Evolutionary conservation across 495 filamentous ascomycete genomes (phyloP).

Genomic region (Penicillium herquei): DNA sequence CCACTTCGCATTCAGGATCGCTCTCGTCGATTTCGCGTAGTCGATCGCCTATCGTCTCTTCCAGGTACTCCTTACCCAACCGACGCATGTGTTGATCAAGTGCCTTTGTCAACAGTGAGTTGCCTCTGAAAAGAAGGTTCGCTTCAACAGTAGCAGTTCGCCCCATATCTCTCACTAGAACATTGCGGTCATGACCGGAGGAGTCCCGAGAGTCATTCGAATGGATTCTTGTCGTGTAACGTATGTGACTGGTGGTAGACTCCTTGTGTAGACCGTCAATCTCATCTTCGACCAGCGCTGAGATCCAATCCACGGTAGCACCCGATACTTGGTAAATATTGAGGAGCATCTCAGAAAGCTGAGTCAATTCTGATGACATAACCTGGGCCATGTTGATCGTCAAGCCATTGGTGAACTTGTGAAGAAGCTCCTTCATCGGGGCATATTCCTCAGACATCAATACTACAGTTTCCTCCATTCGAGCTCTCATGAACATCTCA

Average conservation of each 20-base stretch:
- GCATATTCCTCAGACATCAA: slow-evolving; percentile 84
- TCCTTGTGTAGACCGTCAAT: slow-evolving; percentile 92
- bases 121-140: slow-evolving; percentile 93
- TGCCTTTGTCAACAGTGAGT: slow-evolving; percentile 90
- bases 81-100: slow-evolving; percentile 95
- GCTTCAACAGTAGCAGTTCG: slow-evolving; percentile 68
- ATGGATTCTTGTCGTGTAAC: slow-evolving; percentile 74
- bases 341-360: slow-evolving; percentile 81
- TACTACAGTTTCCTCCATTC: slow-evolving; percentile 83
- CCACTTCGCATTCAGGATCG: slow-evolving; percentile 92
- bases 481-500: slow-evolving; percentile 81
- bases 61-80: slow-evolving; percentile 88
- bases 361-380: slow-evolving; percentile 71
- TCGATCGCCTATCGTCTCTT: slow-evolving; percentile 82
- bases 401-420: slow-evolving; percentile 77
- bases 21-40: slow-evolving; percentile 82
- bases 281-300: slow-evolving; percentile 90
- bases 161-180: slow-evolving; percentile 59
- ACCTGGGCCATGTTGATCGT: slow-evolving; percentile 81
- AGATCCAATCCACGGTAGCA: slow-evolving; percentile 84
- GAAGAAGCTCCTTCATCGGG: slow-evolving; percentile 78
- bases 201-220: slow-evolving; percentile 76
- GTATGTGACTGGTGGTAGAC: slow-evolving; percentile 58
- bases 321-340: slow-evolving; percentile 98
- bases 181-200: slow-evolving; percentile 57